Evolutionary conservation across 1,284 basidiomycete species (phyloP).

Genomic region (Ceratobasidium sp.): DNA sequence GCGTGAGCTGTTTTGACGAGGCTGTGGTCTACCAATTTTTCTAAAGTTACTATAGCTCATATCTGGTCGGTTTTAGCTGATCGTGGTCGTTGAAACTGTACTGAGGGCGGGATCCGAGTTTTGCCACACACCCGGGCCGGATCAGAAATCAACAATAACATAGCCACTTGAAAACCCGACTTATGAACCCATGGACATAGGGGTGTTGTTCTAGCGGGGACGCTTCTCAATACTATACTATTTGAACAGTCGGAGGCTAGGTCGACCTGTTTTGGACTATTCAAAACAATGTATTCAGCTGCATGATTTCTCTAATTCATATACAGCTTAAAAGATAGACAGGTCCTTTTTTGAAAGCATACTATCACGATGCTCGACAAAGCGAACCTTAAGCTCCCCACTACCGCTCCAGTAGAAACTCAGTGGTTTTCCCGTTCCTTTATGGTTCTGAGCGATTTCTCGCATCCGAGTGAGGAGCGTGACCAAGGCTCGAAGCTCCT

Average conservation of each 20-base stretch:
- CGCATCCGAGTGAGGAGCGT: slow-evolving; percentile 3
- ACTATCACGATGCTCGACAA: neutral
- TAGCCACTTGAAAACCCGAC: too few relatives aligned
- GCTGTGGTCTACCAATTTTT: neutral
- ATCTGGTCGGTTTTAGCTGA: too few relatives aligned
- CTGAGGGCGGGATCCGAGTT: too few relatives aligned
- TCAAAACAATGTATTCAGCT: too few relatives aligned
- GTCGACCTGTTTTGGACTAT: too few relatives aligned
- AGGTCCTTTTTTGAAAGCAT: neutral
- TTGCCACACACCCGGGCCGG: too few relatives aligned
- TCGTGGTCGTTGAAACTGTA: too few relatives aligned
- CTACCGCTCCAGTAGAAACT: slow-evolving; percentile 16
- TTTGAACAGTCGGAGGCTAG: too few relatives aligned
- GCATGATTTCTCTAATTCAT: slow-evolving; percentile 61
- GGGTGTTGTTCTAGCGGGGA: too few relatives aligned
- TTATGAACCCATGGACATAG: too few relatives aligned
- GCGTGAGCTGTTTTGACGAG: neutral
- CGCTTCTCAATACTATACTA: too few relatives aligned
- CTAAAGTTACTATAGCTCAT: neutral
- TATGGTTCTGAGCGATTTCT: neutral
- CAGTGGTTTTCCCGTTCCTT: neutral
- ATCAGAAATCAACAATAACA: too few relatives aligned
- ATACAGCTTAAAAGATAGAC: neutral
- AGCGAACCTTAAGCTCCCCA: slow-evolving; percentile 22
- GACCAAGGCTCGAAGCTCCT: slow-evolving; percentile 1